Base-by-base conservation (phyloP, 225 moss, liverwort and hornwort genomes). In the Ulota crispa region DNA sequence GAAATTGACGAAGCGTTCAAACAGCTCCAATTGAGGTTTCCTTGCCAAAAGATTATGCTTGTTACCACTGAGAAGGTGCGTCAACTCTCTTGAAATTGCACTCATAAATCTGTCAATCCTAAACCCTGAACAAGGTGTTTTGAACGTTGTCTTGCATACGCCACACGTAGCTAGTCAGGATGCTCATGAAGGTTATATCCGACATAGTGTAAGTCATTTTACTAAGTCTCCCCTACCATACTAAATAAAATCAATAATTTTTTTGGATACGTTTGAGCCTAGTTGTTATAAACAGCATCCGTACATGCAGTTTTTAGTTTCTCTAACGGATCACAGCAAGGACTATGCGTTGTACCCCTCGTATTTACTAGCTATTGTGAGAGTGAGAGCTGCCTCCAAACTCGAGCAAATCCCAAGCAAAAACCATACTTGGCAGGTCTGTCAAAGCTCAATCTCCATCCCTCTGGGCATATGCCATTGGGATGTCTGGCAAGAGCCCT, bases 1-100 rank as follows among this genome's bases (percentile, higher is more conserved):
- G 83, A 77, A 39, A 88, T 99, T 23, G 78, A 64, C 19, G 37
- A 74, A 32, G 83, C 81, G 67, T 86, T 85, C 52, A 56, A 83
- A 75, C 68, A 89, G 66, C 91, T 99, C 20, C 89, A 92, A 64
- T 73, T 64, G 54, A 86, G 77, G 77, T 96, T 89, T 86, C 80
- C 81, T 27, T 50, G 41, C 23, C 67, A 72, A 23, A 85, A 31
- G 34, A 74, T 88, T 63, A 75, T 95, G 78, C 86, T 99, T 64
- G 87, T 99, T 43, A 84, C 92, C 2, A 99, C 92, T 73, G 98
- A 99, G 72, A 99, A 99, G 95, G 98, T 99, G 84, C 62, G 75
- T 72, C 28, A 9, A 52, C 78, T 57, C 41, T 72, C 45, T 78
- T 47, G 34, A 67, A 64, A 74, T 26, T 30, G 55, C 70, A 27